Evolutionary conservation across 2,329 filamentous ascomycete genomes (phyloP), one percentile per base, ranked within the genome.

Genomic region (Aspergillus sp.): DNA sequence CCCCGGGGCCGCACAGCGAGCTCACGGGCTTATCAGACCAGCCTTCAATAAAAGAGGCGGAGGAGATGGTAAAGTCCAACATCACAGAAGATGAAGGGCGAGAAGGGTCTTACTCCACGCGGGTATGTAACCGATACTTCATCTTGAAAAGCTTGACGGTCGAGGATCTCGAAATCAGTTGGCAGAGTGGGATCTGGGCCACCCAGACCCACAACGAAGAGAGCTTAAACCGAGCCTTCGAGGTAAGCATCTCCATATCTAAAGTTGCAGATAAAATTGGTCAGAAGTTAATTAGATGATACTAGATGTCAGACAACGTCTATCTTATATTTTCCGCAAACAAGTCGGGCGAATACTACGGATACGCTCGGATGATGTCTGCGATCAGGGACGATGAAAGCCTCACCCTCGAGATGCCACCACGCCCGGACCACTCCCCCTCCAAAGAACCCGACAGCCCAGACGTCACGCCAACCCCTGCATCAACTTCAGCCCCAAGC

Each of bases 271-370:
- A 20, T n/a, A 48, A 19, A n/a, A 15, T 34, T 9, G n/a, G 27
- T 37, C 34, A n/a, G 34, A 34, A 20, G 27, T 22, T 48, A 48
- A 48, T 20, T 11, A n/a, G 17, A 58, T 45, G 7, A 42, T 11
- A 9, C 30, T 37, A 96, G 92, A 79, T 81, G 9, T 85, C 87
- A 13, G 90, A 96, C 53, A 90, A 89, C 67, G 93, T 98, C 1
- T 97, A 93, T 69, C 80, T 98, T 30, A 86, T 98, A 13, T 98
- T 98, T 73, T 98, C 93, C 1, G 93, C 93, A 12, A 98, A 98
- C 75, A 97, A 97, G 70, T 97, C 93, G 0, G 93, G 93, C 12
- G 93, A 97, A 74, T 98, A 97, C 70, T 97, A 95, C 75, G 93
- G 93, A 19, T 97, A 96, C 69, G 93, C 93, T 19, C 86, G 89